A percentile compares a stretch with the other conserved stretches of the same genome.
phyloP scores from a whole-genome alignment of 495 filamentous ascomycete species.

The Podospora bellae-mahoneyi region DNA sequence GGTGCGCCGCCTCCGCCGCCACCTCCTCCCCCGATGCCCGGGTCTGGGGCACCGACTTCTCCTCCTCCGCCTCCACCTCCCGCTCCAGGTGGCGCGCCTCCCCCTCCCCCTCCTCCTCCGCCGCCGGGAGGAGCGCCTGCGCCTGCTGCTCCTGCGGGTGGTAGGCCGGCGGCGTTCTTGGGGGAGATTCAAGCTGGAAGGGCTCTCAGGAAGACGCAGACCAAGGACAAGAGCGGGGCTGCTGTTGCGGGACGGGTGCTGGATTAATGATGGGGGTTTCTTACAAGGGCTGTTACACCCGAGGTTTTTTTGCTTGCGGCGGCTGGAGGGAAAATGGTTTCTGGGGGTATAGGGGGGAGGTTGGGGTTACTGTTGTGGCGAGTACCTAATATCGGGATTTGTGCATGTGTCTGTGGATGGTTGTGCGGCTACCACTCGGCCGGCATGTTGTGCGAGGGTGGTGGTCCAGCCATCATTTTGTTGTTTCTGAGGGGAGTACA shows the following conservation, averaged over 20 bases:
- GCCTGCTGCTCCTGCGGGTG: constrained; percentile 36
- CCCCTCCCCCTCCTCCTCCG: constrained; percentile 53
- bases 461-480: neutral
- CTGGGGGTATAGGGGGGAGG: neutral
- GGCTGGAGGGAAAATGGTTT: neutral
- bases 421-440: neutral
- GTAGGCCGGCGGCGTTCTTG: constrained; percentile 61
- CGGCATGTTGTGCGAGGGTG: neutral
- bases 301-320: neutral
- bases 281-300: constrained; percentile 3
- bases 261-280: constrained; percentile 38
- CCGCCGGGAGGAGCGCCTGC: constrained; percentile 41
- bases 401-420: neutral
- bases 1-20: constrained; percentile 46
- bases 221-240: constrained; percentile 75
- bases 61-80: constrained; percentile 49
- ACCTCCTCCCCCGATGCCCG: constrained; percentile 44
- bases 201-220: constrained; percentile 74
- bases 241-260: constrained; percentile 68
- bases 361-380: neutral
- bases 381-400: neutral
- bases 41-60: constrained; percentile 35
- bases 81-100: constrained; percentile 36
- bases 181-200: constrained; percentile 77
- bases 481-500: neutral